Base-by-base conservation (phyloP, 208 protist genomes). In the Phytomonas sp. region DNA sequence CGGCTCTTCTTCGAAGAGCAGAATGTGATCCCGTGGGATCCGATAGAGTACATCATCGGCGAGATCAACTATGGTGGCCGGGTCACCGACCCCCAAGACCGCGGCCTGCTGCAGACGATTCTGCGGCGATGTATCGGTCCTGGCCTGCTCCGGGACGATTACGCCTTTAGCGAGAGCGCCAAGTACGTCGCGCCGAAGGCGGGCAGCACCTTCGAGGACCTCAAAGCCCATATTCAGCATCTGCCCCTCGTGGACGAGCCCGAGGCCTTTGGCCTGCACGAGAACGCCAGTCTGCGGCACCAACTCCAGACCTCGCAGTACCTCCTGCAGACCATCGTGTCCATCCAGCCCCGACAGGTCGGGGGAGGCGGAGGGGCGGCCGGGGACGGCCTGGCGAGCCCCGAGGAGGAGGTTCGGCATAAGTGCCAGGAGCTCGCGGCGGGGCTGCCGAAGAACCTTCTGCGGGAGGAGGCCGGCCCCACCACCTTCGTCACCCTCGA, bases 1-100 rank as follows among this genome's bases (percentile, higher is more conserved):
- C 77, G 87, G 30, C 94, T 98, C 77, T 98, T 98, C 81, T 89
- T 99, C 49, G 87, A 97, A 69, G 93, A 98, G 73, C 91, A 99
- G 67, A 86, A 94, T 30, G 74, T 83, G 19, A 97, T 99, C 63
- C 97, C 97, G 56, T 99, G 97, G 95, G 88, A 98, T 63, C 97
- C 97, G 31, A 79, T 99, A 16, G 89, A 94, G 63, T 99, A 99
- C 85, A 95, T 99, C 65, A 98, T 98, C 69, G 98, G 98, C 26
- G 89, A 99, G 70, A 98, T 99, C 76, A 97, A 98, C 86, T 99
- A 99, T 82, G 98, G 98, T 64, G 98, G 98, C 16, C 89, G 98
- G 60, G 97, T 99, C 10, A 99, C 98, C 14, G 98, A 99, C 88
- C 91, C 96, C 61, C 95, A 94, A 74, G 98, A 99, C 76, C 71